Evolutionary conservation across 2,329 filamentous ascomycete genomes (phyloP).

Genomic region (Keithomyces neogunnii): DNA sequence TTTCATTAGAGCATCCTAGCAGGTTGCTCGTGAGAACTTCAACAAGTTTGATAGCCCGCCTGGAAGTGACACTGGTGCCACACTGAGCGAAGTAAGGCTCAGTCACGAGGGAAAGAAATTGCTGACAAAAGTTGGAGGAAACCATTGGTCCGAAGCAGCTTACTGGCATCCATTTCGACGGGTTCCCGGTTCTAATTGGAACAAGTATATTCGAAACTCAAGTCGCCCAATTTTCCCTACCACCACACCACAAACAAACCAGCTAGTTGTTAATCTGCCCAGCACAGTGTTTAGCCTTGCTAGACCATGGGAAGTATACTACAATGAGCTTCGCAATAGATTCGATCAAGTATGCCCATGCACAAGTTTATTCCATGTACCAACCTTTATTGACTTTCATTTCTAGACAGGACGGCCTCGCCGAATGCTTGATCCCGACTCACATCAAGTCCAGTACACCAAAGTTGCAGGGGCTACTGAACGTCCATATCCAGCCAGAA

Average conservation of each 20-base stretch:
- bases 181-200: slow-evolving; percentile 15
- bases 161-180: slow-evolving; percentile 13
- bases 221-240: slow-evolving; percentile 6
- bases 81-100: slow-evolving; percentile 12
- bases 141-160: slow-evolving; percentile 9
- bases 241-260: neutral
- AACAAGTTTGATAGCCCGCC: slow-evolving; percentile 3
- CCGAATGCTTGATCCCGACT: neutral
- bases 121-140: slow-evolving; percentile 8
- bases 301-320: slow-evolving; percentile 2
- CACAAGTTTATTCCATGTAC: neutral
- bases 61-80: slow-evolving; percentile 14
- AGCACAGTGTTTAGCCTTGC: slow-evolving; percentile 1
- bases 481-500: neutral
- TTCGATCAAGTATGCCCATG: slow-evolving; percentile 6
- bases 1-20: slow-evolving; percentile 12
- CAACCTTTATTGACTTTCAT: neutral
- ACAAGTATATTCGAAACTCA: slow-evolving; percentile 15
- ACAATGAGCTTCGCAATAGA: slow-evolving; percentile 2
- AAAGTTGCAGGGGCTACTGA: neutral
- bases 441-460: neutral
- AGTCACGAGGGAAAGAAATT: slow-evolving; percentile 11
- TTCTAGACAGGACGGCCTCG: neutral
- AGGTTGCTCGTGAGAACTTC: slow-evolving; percentile 8
- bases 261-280: slow-evolving; percentile 2